phyloP scores from a whole-genome alignment of 1,284 basidiomycete genomes.

The Xerocomus amazonicus region DNA sequence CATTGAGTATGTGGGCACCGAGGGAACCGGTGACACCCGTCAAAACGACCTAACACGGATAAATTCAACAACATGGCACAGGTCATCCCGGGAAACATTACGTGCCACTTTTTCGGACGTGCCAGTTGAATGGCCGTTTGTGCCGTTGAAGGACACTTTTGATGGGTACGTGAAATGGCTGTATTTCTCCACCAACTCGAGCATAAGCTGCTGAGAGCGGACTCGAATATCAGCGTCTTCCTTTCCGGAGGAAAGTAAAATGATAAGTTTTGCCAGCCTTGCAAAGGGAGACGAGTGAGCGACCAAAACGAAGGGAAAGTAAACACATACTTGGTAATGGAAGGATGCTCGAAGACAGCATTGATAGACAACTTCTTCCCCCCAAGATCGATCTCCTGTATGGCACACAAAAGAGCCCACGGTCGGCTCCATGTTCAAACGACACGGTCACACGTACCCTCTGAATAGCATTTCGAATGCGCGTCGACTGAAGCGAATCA shows the following conservation, averaged over 20 bases:
- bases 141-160: background rate
- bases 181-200: constrained; percentile 28
- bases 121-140: background rate
- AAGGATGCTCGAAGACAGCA: constrained; percentile 27
- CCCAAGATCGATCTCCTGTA: constrained; percentile 17
- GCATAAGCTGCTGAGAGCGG: constrained; percentile 21
- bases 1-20: constrained; percentile 54
- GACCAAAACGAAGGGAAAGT: background rate
- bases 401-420: background rate
- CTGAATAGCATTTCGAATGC: constrained; percentile 49
- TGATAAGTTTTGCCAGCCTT: constrained; percentile 25
- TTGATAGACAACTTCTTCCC: constrained; percentile 18
- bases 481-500: constrained; percentile 54
- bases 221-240: background rate
- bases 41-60: constrained; percentile 35
- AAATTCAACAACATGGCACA: background rate
- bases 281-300: background rate
- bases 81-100: background rate
- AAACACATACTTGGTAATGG: constrained; percentile 23
- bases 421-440: constrained; percentile 3
- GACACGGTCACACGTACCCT: constrained; percentile 28
- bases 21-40: constrained; percentile 63
- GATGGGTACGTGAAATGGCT: constrained; percentile 8
- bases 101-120: constrained; percentile 19
- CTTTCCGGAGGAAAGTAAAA: constrained; percentile 13